Evolutionary conservation across 306 rosid species (phyloP).

Genomic region (Dalbergia cultrata): DNA sequence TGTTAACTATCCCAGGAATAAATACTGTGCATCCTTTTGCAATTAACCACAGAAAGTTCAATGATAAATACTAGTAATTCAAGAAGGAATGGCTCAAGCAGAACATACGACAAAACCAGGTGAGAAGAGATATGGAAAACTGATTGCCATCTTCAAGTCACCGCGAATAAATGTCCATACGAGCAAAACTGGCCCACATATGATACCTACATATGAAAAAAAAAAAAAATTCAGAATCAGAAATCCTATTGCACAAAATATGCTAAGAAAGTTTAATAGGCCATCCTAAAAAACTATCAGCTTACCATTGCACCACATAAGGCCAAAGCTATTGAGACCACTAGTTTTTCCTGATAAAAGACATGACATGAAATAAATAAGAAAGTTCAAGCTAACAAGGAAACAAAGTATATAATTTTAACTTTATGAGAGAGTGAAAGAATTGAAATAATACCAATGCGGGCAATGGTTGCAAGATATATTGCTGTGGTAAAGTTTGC

Average conservation of each 20-base stretch:
- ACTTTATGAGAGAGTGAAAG: constrained; percentile 34
- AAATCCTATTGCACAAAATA: not conserved
- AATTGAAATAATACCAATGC: constrained; percentile 72
- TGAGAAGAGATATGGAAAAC: constrained; percentile 75
- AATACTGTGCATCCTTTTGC: not conserved
- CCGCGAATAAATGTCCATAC: constrained; percentile 81
- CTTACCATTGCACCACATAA: constrained; percentile 99
- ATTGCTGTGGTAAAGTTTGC: constrained; percentile 89
- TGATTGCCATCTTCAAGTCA: constrained; percentile 73
- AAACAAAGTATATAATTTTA: constrained; percentile 27
- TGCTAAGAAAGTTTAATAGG: constrained; percentile 23
- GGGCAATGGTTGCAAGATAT: constrained; percentile 94
- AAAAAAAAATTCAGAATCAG: constrained; percentile 26
- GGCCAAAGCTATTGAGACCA: constrained; percentile 98
- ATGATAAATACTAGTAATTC: not conserved
- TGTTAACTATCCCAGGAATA: constrained; percentile 18
- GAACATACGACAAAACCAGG: constrained; percentile 85
- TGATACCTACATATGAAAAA: constrained; percentile 61
- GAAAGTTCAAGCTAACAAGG: constrained; percentile 40
- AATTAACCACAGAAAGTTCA: constrained; percentile 13
- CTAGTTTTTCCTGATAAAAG: constrained; percentile 83
- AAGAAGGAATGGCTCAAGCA: constrained; percentile 41
- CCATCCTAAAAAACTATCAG: constrained; percentile 34
- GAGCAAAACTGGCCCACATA: constrained; percentile 83
- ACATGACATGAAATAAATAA: constrained; percentile 29